Evolutionary conservation across 2,329 filamentous ascomycete genomes (phyloP), one percentile per base, ranked within the genome.

Genomic region (Hymenoscyphus infarciens): DNA sequence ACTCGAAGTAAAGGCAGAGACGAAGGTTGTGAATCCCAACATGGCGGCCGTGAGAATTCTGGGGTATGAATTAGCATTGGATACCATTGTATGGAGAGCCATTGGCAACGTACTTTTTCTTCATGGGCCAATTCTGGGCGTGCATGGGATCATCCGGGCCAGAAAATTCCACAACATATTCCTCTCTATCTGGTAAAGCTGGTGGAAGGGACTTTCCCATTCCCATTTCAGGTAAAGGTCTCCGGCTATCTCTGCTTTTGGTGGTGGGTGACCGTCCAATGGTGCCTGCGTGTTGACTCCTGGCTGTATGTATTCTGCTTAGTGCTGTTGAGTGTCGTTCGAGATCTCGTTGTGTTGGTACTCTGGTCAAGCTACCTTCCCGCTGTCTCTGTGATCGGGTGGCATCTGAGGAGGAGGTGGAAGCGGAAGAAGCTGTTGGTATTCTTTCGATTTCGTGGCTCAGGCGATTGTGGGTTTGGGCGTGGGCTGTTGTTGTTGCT

Each of bases 101-200:
- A 22, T 53, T 7, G 64, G 75, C 15, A 2, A 80, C 82, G 72
- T 75, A 85, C 86, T 96, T 97, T 79, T 90, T 93, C 73, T 79
- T 84, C 60, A 90, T 72, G 0, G 89, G 82, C 92, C 92, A 97
- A 74, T 97, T 97, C 77, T 94, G 90, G 1, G 91, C 89, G 75
- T 96, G 92, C 64, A 93, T 73, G 2, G 92, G 92, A 71, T 97
- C 92, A 67, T 92, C 82, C 1, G 86, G 88, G 0, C 92, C 92
- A 69, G 93, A 88, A 72, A 96, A 97, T 75, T 92, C 90, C 53
- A 93, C 90, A 0, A 92, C 89, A 72, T 93, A 94, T 67, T 90
- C 86, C 70, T 93, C 90, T 69, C 83, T 81, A 15, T 87, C 84
- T 1, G 89, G 89, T 52, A 93, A 74, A 0, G 78, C 80, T 3